Conservation (phyloP, 192 early-diverging fungal species). For the Backusella psychrophila region DNA sequence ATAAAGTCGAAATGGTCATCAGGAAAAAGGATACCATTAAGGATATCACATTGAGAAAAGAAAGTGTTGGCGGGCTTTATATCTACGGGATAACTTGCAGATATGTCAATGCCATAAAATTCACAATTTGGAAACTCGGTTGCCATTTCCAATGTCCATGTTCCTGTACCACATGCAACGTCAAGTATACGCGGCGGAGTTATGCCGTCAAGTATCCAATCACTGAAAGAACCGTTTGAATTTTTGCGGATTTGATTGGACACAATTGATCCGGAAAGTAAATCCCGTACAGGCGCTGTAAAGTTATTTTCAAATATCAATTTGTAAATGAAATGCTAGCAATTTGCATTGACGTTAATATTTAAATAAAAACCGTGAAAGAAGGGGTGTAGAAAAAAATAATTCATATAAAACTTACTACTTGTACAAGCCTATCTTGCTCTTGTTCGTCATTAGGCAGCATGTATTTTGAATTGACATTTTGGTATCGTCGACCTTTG, state of each 20-base stretch:
- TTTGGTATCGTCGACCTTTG: constrained; percentile 20
- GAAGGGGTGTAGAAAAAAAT: neutral
- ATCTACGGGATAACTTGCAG: constrained; percentile 23
- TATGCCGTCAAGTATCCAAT: neutral
- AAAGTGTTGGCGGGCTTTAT: constrained; percentile 24
- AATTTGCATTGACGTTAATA: neutral
- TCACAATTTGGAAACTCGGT: constrained; percentile 28
- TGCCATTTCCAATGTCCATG: constrained; percentile 40
- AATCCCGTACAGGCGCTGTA: constrained; percentile 22
- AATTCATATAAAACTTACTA: constrained; percentile 11
- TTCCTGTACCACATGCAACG: constrained; percentile 13
- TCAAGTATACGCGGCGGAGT: neutral
- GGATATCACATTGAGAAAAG: constrained; percentile 23
- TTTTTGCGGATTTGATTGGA: neutral
- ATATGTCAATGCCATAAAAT: constrained; percentile 36
- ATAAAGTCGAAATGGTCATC: constrained; percentile 25
- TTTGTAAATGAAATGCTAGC: neutral
- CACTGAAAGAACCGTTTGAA: neutral
- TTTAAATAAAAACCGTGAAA: too few species aligned
- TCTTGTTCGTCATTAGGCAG: constrained; percentile 33
- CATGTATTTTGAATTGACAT: constrained; percentile 17
- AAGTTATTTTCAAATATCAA: constrained; percentile 22
- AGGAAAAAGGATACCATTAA: neutral
- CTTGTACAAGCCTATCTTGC: constrained; percentile 29
- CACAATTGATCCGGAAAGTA: neutral